A percentile compares a stretch with the other conserved stretches of the same genome.
Conservation (phyloP, 148 eudicot species). For the Fagopyrum esculentum region DNA sequence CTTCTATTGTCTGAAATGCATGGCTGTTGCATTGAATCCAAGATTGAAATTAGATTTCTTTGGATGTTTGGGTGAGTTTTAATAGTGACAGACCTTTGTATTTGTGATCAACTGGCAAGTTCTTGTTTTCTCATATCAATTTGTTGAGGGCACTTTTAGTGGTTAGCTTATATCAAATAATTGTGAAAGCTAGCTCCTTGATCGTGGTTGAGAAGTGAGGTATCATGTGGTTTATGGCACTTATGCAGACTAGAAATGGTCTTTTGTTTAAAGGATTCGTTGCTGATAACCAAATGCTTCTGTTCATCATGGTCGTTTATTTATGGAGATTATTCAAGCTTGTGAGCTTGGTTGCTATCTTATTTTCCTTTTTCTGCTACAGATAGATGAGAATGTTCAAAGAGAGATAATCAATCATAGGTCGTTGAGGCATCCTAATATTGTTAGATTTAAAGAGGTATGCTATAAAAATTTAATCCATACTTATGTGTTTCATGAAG, state of each 20-base stretch:
- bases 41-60: not conserved
- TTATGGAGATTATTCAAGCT: not conserved
- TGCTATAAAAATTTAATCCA: not conserved
- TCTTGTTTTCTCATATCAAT: not conserved
- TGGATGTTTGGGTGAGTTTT: not conserved
- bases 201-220: not conserved
- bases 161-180: not conserved
- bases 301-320: not conserved
- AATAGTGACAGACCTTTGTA: not conserved
- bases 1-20: not conserved
- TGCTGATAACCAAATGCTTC: not conserved
- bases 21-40: not conserved
- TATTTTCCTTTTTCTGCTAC: slow-evolving; percentile 8
- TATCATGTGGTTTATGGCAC: not conserved
- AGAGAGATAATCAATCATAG: slow-evolving; percentile 47
- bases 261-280: not conserved
- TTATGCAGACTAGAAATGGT: not conserved
- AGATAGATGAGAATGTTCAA: slow-evolving; percentile 48
- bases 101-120: not conserved
- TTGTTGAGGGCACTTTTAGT: not conserved
- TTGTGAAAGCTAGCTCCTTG: not conserved
- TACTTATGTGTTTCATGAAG: not conserved
- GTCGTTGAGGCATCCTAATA: slow-evolving; percentile 44
- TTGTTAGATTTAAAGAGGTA: slow-evolving; percentile 47
- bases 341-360: not conserved